These are phyloP conservation scores for Ashbya aceris DNA, from an alignment of 1,139 yeast genomes.

Conservation along the genomic window DNA sequence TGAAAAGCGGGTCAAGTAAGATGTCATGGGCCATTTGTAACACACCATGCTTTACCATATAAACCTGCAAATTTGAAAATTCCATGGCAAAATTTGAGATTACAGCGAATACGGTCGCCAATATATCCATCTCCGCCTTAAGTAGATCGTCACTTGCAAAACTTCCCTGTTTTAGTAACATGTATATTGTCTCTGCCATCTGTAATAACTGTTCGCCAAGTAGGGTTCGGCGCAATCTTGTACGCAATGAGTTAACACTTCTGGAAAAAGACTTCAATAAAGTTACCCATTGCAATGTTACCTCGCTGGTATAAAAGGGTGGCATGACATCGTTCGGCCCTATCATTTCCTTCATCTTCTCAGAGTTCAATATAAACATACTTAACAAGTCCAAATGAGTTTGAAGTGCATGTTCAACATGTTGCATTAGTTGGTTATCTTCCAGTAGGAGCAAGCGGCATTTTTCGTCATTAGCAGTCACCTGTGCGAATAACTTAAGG, in stretches of 20 bases:
- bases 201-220: constrained; percentile 42
- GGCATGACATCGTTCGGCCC: constrained; percentile 13
- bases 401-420: constrained; percentile 19
- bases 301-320: constrained; percentile 19
- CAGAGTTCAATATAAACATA: constrained; percentile 16
- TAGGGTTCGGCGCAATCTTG: constrained; percentile 52
- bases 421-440: constrained; percentile 15
- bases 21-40: constrained; percentile 40
- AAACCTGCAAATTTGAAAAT: constrained; percentile 61
- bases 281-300: constrained; percentile 22
- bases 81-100: constrained; percentile 73
- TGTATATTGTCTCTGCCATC: constrained; percentile 29
- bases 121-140: constrained; percentile 32
- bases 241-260: constrained; percentile 60
- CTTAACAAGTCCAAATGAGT: constrained; percentile 17
- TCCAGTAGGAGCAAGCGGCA: constrained; percentile 20
- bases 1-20: constrained; percentile 28
- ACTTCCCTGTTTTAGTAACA: constrained; percentile 21
- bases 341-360: constrained; percentile 9
- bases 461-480: constrained; percentile 24
- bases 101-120: constrained; percentile 55
- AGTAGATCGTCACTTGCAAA: constrained; percentile 21
- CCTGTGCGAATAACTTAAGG: constrained; percentile 21
- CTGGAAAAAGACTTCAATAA: constrained; percentile 65
- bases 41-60: constrained; percentile 47